Conservation (phyloP, 371 early-diverging fungal species). For the Rhizomucor pusillus region DNA sequence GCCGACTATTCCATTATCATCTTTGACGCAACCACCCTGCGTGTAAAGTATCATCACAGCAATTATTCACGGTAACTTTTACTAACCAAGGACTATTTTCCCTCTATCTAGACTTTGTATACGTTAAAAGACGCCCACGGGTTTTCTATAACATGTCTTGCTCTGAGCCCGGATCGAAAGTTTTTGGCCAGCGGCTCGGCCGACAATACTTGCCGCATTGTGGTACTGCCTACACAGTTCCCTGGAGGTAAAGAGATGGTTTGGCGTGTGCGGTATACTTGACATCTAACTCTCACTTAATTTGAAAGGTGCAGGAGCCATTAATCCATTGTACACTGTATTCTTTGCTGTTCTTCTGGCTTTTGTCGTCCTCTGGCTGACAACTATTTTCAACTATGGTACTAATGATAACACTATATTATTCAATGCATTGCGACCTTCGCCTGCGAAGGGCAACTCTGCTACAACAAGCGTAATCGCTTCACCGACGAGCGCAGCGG, state of each 20-base stretch:
- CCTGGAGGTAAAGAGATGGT: constrained; percentile 24
- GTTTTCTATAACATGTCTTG: constrained; percentile 65
- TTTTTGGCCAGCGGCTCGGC: constrained; percentile 66
- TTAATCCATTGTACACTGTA: constrained; percentile 38
- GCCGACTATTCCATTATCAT: constrained; percentile 54
- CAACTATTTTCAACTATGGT: no score
- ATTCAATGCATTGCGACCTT: no score
- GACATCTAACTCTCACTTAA: background rate
- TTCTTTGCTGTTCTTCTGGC: constrained; percentile 28
- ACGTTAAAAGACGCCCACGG: constrained; percentile 48
- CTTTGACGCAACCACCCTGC: constrained; percentile 50
- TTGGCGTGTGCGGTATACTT: background rate
- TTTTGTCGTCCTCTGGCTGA: background rate
- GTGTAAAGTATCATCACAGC: constrained; percentile 23
- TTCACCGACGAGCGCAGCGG: no score
- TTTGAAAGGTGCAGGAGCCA: constrained; percentile 3
- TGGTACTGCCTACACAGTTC: constrained; percentile 55
- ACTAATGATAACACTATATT: no score
- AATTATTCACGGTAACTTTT: background rate
- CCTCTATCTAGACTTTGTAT: no score
- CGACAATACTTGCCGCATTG: constrained; percentile 60
- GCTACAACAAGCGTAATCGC: no score
- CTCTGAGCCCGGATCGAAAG: constrained; percentile 57
- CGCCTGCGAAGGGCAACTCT: no score
- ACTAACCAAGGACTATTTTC: no score